phyloP scores from a whole-genome alignment of 768 basidiomycete genomes.

The Leccinum rimulosum region DNA sequence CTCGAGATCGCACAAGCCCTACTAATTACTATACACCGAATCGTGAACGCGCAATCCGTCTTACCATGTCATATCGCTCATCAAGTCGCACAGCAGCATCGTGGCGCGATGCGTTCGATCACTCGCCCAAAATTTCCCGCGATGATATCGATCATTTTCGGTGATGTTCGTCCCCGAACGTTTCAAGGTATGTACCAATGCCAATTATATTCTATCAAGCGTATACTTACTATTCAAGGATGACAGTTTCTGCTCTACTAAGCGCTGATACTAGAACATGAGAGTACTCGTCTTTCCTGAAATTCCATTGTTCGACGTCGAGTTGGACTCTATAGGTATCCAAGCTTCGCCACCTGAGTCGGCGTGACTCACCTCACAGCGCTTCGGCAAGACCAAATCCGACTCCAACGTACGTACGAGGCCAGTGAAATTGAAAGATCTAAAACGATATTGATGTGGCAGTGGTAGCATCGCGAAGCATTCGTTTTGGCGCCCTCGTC shows the following conservation, averaged over 20 bases:
- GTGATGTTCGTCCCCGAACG: background rate
- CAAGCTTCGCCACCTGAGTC: background rate
- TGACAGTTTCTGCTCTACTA: background rate
- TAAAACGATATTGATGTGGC: constrained; percentile 94
- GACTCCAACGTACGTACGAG: background rate
- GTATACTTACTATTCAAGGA: background rate
- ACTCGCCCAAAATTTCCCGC: background rate
- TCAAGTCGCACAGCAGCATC: background rate
- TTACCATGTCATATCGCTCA: background rate
- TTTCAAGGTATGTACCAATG: background rate
- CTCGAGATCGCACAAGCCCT: background rate
- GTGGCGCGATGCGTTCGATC: background rate
- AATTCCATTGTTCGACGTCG: background rate
- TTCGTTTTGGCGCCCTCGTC: constrained; percentile 83
- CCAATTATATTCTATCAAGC: background rate
- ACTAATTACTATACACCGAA: background rate
- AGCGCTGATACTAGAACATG: background rate
- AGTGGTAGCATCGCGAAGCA: constrained; percentile 71
- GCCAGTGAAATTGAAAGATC: constrained; percentile 61
- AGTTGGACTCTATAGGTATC: background rate
- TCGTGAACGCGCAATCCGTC: background rate
- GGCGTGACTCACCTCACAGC: background rate
- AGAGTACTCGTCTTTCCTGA: background rate
- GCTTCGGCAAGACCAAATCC: background rate
- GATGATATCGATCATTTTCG: background rate